phyloP scores from a whole-genome alignment of 768 basidiomycete genomes.

The Myochromella boudieri region DNA sequence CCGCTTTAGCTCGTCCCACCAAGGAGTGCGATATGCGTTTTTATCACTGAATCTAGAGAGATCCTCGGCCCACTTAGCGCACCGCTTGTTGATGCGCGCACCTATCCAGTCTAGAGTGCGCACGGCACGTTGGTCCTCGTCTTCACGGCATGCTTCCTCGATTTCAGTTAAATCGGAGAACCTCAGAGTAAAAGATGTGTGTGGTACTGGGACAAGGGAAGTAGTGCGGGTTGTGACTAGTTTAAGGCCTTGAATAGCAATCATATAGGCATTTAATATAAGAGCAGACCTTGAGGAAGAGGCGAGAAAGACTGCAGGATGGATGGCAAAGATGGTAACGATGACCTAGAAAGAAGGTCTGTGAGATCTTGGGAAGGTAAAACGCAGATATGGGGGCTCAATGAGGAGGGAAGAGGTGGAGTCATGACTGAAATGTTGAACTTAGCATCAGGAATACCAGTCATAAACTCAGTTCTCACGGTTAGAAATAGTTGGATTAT shows the following conservation, averaged over 20 bases:
- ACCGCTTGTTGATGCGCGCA: constrained; percentile 62
- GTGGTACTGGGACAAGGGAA: constrained; percentile 65
- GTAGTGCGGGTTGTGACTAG: constrained; percentile 81
- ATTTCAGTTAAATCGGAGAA: constrained; percentile 77
- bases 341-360: constrained; percentile 54
- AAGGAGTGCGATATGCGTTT: constrained; percentile 56
- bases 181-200: constrained; percentile 69
- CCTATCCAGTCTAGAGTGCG: constrained; percentile 88
- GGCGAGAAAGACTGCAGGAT: constrained; percentile 86
- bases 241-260: constrained; percentile 5
- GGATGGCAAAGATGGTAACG: constrained; percentile 67
- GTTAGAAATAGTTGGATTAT: constrained; percentile 1
- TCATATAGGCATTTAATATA: constrained; percentile 4
- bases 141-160: constrained; percentile 73
- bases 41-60: constrained; percentile 46
- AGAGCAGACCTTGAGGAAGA: constrained; percentile 65
- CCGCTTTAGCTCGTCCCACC: constrained; percentile 84
- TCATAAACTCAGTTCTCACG: constrained; percentile 8
- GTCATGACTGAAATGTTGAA: constrained; percentile 43
- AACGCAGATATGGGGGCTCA: constrained; percentile 82
- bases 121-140: constrained; percentile 75
- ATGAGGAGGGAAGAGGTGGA: constrained; percentile 61
- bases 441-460: too few species aligned
- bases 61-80: constrained; percentile 71
- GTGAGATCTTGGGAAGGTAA: constrained; percentile 69